These are phyloP conservation scores for Haplographium delicatum DNA, from an alignment of 495 filamentous ascomycete species.

Conservation along the genomic window DNA sequence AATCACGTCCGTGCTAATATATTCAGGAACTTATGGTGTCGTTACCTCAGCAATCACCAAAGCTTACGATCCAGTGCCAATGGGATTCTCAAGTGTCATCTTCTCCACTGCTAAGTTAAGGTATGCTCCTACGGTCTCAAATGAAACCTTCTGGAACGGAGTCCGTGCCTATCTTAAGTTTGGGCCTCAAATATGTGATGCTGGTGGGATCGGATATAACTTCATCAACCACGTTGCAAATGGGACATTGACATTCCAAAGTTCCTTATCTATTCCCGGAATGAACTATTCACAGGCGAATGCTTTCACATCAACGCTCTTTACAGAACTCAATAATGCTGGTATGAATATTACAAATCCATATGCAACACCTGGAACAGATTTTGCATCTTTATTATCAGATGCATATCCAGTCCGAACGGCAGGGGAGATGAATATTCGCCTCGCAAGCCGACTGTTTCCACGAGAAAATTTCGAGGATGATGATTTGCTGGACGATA, in stretches of 20 bases:
- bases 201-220: background rate
- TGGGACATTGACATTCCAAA: background rate
- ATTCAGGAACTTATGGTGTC: background rate
- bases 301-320: background rate
- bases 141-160: background rate
- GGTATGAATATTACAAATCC: background rate
- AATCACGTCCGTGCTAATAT: background rate
- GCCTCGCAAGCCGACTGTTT: constrained; percentile 49
- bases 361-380: background rate
- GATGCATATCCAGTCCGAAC: constrained; percentile 35
- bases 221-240: background rate
- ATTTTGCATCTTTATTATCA: background rate
- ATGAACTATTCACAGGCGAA: background rate
- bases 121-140: background rate
- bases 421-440: constrained; percentile 38
- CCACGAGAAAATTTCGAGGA: constrained; percentile 43
- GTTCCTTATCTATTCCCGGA: background rate
- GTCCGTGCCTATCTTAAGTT: background rate
- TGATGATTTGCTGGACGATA: constrained; percentile 11
- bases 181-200: background rate
- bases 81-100: background rate
- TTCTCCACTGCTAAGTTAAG: background rate
- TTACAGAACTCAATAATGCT: background rate
- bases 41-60: background rate
- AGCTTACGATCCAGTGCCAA: background rate